phyloP scores from a whole-genome alignment of 495 filamentous ascomycete genomes.

The Filosporella fistucella region DNA sequence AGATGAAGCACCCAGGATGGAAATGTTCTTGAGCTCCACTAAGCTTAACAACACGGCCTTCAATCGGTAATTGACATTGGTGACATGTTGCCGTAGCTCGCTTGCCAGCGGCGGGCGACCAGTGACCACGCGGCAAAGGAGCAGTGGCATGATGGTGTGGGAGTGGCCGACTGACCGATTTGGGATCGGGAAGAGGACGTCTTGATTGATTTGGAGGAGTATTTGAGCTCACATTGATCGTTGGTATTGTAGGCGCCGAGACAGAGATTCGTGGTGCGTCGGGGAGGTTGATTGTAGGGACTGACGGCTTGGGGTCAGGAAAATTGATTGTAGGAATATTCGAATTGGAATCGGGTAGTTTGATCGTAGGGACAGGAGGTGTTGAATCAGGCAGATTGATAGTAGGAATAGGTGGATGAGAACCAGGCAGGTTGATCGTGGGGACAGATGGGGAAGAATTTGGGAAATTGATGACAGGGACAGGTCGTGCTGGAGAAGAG shows the following conservation, averaged over 20 bases:
- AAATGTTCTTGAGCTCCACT: constrained; percentile 65
- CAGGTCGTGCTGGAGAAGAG: not conserved
- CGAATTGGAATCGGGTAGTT: constrained; percentile 43
- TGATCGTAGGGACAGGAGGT: constrained; percentile 51
- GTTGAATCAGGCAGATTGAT: constrained; percentile 36
- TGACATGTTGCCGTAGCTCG: constrained; percentile 77
- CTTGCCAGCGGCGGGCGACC: constrained; percentile 35
- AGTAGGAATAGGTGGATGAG: constrained; percentile 31
- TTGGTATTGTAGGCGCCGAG: constrained; percentile 17
- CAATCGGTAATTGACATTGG: constrained; percentile 76
- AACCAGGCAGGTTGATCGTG: constrained; percentile 55
- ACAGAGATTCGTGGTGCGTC: constrained; percentile 32
- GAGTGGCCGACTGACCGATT: constrained; percentile 23
- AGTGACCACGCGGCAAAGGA: constrained; percentile 27
- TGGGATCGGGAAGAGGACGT: constrained; percentile 37
- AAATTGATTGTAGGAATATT: constrained; percentile 60
- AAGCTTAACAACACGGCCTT: constrained; percentile 85
- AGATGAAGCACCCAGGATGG: constrained; percentile 90
- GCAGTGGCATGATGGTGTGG: constrained; percentile 23
- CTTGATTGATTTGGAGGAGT: constrained; percentile 17
- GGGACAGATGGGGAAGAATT: constrained; percentile 43
- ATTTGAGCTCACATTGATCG: constrained; percentile 11
- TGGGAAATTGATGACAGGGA: constrained; percentile 24
- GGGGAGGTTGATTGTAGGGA: constrained; percentile 40
- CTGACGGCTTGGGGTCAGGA: constrained; percentile 33